Evolutionary conservation across 2,329 filamentous ascomycete genomes (phyloP).

Genomic region (Penicillium sp.): DNA sequence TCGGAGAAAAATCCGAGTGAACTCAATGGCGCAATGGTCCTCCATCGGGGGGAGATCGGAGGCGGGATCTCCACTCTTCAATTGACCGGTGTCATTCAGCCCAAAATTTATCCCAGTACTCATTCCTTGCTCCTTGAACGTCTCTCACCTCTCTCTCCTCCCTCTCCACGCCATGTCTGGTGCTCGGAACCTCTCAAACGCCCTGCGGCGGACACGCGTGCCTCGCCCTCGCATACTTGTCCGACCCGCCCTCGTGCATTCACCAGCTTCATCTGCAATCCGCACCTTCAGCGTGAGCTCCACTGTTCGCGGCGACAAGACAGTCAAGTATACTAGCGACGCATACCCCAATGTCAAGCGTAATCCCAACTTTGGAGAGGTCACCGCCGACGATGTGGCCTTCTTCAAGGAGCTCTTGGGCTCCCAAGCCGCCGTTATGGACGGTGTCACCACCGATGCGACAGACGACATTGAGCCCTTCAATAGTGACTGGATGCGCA

Average conservation of each 20-base stretch:
- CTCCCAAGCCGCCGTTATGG: slow-evolving; percentile 76
- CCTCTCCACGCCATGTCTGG: slow-evolving; percentile 34
- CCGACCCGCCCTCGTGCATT: slow-evolving; percentile 29
- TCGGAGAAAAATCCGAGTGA: slow-evolving; percentile 15
- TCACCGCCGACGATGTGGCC: slow-evolving; percentile 78
- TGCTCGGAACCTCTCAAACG: slow-evolving; percentile 36
- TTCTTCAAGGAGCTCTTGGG: slow-evolving; percentile 83
- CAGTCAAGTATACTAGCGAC: slow-evolving; percentile 78
- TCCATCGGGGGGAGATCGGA: slow-evolving; percentile 24
- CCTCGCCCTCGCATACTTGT: slow-evolving; percentile 33
- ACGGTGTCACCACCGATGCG: slow-evolving; percentile 75
- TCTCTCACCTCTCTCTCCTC: slow-evolving; percentile 7
- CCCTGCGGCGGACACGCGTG: slow-evolving; percentile 39
- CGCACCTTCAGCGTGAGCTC: slow-evolving; percentile 40
- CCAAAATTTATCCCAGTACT: slow-evolving; percentile 24
- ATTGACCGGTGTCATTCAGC: slow-evolving; percentile 13
- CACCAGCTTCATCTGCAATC: slow-evolving; percentile 23
- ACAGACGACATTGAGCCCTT: slow-evolving; percentile 84
- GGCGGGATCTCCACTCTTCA: slow-evolving; percentile 28
- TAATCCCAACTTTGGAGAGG: slow-evolving; percentile 68
- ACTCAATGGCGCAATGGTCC: slow-evolving; percentile 3
- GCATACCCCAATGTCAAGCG: slow-evolving; percentile 79
- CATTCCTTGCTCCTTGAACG: slow-evolving; percentile 1
- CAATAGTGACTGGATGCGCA: slow-evolving; percentile 99
- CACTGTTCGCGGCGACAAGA: slow-evolving; percentile 31